Evolutionary conservation across 306 rosid species (phyloP).

Genomic region (Abrus pulchellus): DNA sequence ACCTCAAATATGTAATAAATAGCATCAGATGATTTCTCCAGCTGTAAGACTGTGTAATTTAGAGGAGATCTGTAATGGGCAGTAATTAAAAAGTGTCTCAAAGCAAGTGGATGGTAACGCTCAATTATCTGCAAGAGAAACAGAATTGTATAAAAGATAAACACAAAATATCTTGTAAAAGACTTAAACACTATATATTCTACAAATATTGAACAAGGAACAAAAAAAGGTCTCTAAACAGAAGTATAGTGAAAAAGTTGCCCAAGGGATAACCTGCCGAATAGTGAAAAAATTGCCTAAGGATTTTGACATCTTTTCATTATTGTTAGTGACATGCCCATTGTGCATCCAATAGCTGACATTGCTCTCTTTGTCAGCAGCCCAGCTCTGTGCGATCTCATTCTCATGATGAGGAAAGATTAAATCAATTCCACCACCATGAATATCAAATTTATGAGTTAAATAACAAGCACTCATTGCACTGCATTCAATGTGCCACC

Average conservation of each 20-base stretch:
- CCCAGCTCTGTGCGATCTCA: constrained; percentile 96
- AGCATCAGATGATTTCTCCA: constrained; percentile 89
- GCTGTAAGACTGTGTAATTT: constrained; percentile 75
- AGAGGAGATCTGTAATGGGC: constrained; percentile 94
- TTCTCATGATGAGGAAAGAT: constrained; percentile 99
- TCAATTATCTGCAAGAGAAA: constrained; percentile 70
- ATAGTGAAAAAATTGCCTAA: constrained; percentile 95
- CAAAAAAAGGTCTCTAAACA: neutral
- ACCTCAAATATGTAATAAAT: constrained; percentile 89
- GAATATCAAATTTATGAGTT: constrained; percentile 85
- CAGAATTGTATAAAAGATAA: constrained; percentile 1
- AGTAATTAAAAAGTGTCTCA: constrained; percentile 86
- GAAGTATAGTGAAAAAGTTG: constrained; percentile 20
- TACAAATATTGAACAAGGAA: too few species aligned
- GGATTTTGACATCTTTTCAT: constrained; percentile 96
- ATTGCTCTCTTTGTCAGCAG: constrained; percentile 77
- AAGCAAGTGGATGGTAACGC: constrained; percentile 83
- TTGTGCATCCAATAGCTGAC: constrained; percentile 94
- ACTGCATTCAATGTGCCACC: constrained; percentile 99
- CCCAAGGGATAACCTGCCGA: constrained; percentile 69
- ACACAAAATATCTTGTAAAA: too few species aligned
- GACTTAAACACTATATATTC: too few species aligned
- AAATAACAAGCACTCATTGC: constrained; percentile 96
- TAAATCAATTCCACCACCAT: constrained; percentile 98
- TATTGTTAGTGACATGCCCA: constrained; percentile 71